phyloP scores from a whole-genome alignment of 805 yeast species.

The Pichia rugopelliculosa region DNA sequence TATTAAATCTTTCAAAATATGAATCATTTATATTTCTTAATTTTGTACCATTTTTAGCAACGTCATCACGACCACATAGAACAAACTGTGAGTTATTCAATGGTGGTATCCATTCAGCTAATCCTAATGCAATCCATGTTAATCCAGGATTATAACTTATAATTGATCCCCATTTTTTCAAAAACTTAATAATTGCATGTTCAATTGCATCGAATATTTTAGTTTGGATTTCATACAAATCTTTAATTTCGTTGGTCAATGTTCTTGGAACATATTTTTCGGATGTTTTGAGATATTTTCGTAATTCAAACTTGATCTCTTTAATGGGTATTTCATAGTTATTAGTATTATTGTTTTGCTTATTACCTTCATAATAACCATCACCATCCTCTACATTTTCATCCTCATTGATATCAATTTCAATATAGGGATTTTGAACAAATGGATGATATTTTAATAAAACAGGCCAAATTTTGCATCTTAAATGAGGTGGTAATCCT shows the following conservation, averaged over 20 bases:
- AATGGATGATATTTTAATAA: constrained; percentile 77
- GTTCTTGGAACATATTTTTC: constrained; percentile 30
- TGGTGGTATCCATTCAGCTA: constrained; percentile 87
- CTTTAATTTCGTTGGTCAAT: constrained; percentile 24
- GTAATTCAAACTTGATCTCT: constrained; percentile 48
- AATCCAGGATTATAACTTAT: constrained; percentile 75
- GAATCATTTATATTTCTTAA: constrained; percentile 28
- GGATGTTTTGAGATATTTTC: constrained; percentile 48
- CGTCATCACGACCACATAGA: constrained; percentile 44
- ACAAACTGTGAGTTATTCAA: constrained; percentile 46
- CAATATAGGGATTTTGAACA: constrained; percentile 66
- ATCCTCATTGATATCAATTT: constrained; percentile 45
- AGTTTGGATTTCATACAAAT: constrained; percentile 38
- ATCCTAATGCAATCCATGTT: constrained; percentile 80
- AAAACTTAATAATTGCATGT: constrained; percentile 53
- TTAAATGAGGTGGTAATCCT: constrained; percentile 77
- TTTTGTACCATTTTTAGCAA: constrained; percentile 32
- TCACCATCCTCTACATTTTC: constrained; percentile 18
- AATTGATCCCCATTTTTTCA: constrained; percentile 70
- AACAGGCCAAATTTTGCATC: constrained; percentile 81
- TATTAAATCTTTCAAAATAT: constrained; percentile 24
- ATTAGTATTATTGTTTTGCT: not conserved
- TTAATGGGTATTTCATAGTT: constrained; percentile 22
- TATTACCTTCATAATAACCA: constrained; percentile 12
- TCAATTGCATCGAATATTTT: constrained; percentile 51